phyloP scores from a whole-genome alignment of 2,329 filamentous ascomycete genomes.

The Phialophora macrospora region DNA sequence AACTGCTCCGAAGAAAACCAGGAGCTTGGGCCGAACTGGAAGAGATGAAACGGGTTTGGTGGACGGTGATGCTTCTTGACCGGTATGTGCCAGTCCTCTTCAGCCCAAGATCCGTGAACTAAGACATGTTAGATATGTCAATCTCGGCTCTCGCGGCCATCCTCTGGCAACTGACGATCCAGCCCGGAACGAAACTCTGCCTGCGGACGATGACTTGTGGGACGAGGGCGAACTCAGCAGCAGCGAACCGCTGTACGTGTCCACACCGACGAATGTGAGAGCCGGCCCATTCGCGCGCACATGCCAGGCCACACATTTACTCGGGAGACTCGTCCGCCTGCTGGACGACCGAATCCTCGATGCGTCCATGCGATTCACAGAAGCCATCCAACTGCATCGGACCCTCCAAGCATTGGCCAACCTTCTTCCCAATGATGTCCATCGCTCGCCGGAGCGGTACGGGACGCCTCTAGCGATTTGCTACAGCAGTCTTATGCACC shows the following conservation, averaged over 20 bases:
- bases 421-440: slow-evolving; percentile 41
- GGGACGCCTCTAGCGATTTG: slow-evolving; percentile 45
- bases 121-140: slow-evolving; percentile 38
- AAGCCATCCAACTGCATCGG: slow-evolving; percentile 44
- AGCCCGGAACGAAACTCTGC: slow-evolving; percentile 36
- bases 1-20: slow-evolving; percentile 29
- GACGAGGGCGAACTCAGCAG: slow-evolving; percentile 37
- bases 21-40: slow-evolving; percentile 40
- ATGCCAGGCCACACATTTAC: slow-evolving; percentile 45
- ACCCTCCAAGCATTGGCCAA: slow-evolving; percentile 43
- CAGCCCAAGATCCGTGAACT: neutral
- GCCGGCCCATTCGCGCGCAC: slow-evolving; percentile 44
- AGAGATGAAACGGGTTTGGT: slow-evolving; percentile 40
- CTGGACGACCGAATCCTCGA: slow-evolving; percentile 42
- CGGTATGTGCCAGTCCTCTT: slow-evolving; percentile 25
- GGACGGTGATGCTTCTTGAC: slow-evolving; percentile 41
- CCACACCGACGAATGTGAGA: slow-evolving; percentile 36
- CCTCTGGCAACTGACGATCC: slow-evolving; percentile 40
- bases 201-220: slow-evolving; percentile 39
- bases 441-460: slow-evolving; percentile 35
- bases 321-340: slow-evolving; percentile 44
- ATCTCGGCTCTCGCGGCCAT: slow-evolving; percentile 37
- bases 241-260: slow-evolving; percentile 40
- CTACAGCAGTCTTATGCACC: slow-evolving; percentile 42
- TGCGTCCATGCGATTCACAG: slow-evolving; percentile 41